These are phyloP conservation scores for Claviceps sorghi DNA, from an alignment of 2,329 filamentous ascomycete genomes.

Conservation along the genomic window DNA sequence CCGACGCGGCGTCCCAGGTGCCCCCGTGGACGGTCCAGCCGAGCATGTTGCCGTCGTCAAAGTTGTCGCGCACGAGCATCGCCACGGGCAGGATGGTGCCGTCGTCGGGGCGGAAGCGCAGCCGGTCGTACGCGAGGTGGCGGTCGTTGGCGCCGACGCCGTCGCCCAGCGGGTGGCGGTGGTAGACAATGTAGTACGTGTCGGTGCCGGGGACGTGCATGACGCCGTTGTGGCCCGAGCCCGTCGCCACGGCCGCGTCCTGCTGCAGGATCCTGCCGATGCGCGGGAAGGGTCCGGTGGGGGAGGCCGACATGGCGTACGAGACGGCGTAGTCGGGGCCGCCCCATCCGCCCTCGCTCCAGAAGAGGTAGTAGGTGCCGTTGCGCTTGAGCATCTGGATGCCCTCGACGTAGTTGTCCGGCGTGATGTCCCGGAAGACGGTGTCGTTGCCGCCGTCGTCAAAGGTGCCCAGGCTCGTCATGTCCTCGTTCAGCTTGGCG, in stretches of 20 bases:
- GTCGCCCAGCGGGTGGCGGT: slow-evolving; percentile 28
- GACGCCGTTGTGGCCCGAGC: slow-evolving; percentile 29
- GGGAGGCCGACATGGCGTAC: slow-evolving; percentile 25
- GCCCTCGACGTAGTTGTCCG: slow-evolving; percentile 21
- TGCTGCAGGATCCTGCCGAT: slow-evolving; percentile 27
- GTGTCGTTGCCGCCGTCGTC: slow-evolving; percentile 21
- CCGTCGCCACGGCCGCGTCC: slow-evolving; percentile 25
- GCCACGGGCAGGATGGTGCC: slow-evolving; percentile 25
- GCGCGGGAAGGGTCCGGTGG: slow-evolving; percentile 27
- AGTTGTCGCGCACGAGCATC: slow-evolving; percentile 31
- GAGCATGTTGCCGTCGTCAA: slow-evolving; percentile 23
- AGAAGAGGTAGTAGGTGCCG: slow-evolving; percentile 30
- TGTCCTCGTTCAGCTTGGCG: slow-evolving; percentile 27
- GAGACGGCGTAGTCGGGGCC: slow-evolving; percentile 32
- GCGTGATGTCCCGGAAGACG: slow-evolving; percentile 30
- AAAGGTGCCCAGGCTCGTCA: slow-evolving; percentile 26
- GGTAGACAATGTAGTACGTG: slow-evolving; percentile 33
- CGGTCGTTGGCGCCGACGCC: slow-evolving; percentile 29
- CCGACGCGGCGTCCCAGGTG: slow-evolving; percentile 7
- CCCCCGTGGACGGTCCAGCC: slow-evolving; percentile 19
- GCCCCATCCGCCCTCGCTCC: slow-evolving; percentile 32
- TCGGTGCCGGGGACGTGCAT: slow-evolving; percentile 30
- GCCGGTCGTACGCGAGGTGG: slow-evolving; percentile 31
- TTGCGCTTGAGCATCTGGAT: slow-evolving; percentile 31
- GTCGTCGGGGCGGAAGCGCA: slow-evolving; percentile 28